Base-by-base conservation (phyloP, 179 eudicot genomes). In the Spergularia azorica region DNA sequence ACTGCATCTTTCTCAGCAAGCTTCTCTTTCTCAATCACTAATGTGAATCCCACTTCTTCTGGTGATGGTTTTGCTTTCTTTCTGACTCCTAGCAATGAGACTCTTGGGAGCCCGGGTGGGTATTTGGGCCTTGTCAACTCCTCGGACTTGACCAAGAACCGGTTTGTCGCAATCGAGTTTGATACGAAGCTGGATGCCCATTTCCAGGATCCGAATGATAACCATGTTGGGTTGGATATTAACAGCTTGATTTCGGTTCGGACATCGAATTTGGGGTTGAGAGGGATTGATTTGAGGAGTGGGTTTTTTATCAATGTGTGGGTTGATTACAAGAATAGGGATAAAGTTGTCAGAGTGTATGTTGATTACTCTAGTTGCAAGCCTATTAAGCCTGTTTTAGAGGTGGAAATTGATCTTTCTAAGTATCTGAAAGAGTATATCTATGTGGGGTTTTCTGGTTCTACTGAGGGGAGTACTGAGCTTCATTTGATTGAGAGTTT, bases 391-490 rank as follows among this genome's bases (percentile, higher is more conserved):
- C 87, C 99, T 10, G 80, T 93, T 48, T 79, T 95, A 56, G 80
- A 69, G 6, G 89, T 90, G 15, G 82, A 76, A 20, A 81, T 88
- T 16, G 90, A 94, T 71, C 88, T 95, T 32, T 87, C 92, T 12
- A 76, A 26, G 12, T 84, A 88, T 76, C 79, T 94, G 26, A 85
- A 86, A 36, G 91, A 91, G 77, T 81, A 74, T 63, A 84, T 89
- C 87, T 95, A 75, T 74, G 83, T 89, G 77, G 99, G 99, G 9
- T 95, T 95, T 77, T 91, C 99, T 0, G 97, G 90, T 17, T 93
- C 99, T 1, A 93, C 90, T 4, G 96, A 93, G 76, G 99, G 98
- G 9, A 91, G 95, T 80, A 95, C 98, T n/a, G 98, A 95, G 78
- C 57, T 85, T 63, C 97, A 95, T 67, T 54, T 70, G 51, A 75